A percentile compares a stretch with the other conserved stretches of the same genome.
These are phyloP conservation scores for Ganoderma lingzhi DNA, from an alignment of 1,284 basidiomycete species.

Conservation along the genomic window DNA sequence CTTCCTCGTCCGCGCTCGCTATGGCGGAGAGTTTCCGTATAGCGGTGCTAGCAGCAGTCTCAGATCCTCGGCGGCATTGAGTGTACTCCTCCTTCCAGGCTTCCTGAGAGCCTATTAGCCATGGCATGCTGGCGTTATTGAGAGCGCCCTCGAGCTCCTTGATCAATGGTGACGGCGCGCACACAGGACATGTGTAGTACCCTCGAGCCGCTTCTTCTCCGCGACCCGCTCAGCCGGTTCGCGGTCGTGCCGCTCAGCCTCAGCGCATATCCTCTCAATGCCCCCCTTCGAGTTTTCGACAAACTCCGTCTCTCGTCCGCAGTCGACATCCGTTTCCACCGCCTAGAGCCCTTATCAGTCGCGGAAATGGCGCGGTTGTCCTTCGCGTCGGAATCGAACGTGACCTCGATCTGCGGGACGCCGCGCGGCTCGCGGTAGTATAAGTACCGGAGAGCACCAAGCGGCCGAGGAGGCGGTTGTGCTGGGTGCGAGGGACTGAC, in stretches of 20 bases:
- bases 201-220: slow-evolving; percentile 91
- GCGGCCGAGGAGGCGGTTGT: slow-evolving; percentile 98
- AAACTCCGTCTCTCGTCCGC: slow-evolving; percentile 99
- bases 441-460: slow-evolving; percentile 92
- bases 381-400: slow-evolving; percentile 98
- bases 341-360: slow-evolving; percentile 97
- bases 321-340: slow-evolving; percentile 95
- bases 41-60: slow-evolving; percentile 89
- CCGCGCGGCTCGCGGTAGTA: slow-evolving; percentile 96
- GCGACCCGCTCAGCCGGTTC: slow-evolving; percentile 89
- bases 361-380: slow-evolving; percentile 97
- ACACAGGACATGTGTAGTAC: slow-evolving; percentile 89
- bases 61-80: slow-evolving; percentile 95
- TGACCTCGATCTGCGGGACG: slow-evolving; percentile 97
- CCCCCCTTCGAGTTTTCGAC: slow-evolving; percentile 99
- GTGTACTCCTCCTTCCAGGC: slow-evolving; percentile 97
- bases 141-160: slow-evolving; percentile 85
- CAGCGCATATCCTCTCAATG: slow-evolving; percentile 95
- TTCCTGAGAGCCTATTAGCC: slow-evolving; percentile 92
- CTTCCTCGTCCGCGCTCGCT: neutral
- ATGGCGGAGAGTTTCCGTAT: slow-evolving; percentile 92
- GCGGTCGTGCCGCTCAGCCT: slow-evolving; percentile 93
- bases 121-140: slow-evolving; percentile 86
- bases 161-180: slow-evolving; percentile 80
- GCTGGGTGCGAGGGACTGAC: slow-evolving; percentile 84